Evolutionary conservation across 345 rosid species (phyloP).

Genomic region (Eucalyptus marginata): DNA sequence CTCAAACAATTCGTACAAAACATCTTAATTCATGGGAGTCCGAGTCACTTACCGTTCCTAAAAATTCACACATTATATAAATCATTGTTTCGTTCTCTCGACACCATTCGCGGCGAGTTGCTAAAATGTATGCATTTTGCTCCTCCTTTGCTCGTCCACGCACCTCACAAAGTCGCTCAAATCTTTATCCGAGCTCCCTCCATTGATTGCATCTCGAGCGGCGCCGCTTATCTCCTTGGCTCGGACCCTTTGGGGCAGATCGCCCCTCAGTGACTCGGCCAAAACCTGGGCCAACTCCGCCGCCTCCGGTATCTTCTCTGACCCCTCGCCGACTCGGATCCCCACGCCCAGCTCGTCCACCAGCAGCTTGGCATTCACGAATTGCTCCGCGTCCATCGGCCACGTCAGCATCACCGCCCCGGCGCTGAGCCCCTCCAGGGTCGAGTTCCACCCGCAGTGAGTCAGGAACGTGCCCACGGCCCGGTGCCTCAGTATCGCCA

Average conservation of each 20-base stretch:
- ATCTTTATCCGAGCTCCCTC: constrained; percentile 31
- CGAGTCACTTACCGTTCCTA: no score
- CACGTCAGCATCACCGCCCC: constrained; percentile 37
- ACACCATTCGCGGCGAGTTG: accelerated
- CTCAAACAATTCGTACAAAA: no score
- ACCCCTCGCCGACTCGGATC: constrained; percentile 31
- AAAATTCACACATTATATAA: no score
- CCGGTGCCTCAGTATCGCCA: constrained; percentile 24
- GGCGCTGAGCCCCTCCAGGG: constrained; percentile 35
- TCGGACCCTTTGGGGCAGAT: background rate
- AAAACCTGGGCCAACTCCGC: constrained; percentile 16
- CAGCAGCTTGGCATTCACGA: constrained; percentile 28
- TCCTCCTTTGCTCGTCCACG: background rate
- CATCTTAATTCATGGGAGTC: no score
- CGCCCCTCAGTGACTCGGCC: constrained; percentile 1
- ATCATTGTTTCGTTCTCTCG: accelerated
- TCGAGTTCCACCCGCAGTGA: constrained; percentile 82
- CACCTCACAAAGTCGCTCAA: constrained; percentile 12
- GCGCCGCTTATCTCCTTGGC: constrained; percentile 12
- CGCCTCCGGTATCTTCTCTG: constrained; percentile 36
- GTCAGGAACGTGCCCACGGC: constrained; percentile 50
- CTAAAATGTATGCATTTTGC: background rate
- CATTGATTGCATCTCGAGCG: constrained; percentile 26
- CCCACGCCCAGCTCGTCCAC: constrained; percentile 49
- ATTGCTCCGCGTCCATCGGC: constrained; percentile 79